Evolutionary conservation across 2,329 filamentous ascomycete species (phyloP).

Genomic region (Epichloe sp.): DNA sequence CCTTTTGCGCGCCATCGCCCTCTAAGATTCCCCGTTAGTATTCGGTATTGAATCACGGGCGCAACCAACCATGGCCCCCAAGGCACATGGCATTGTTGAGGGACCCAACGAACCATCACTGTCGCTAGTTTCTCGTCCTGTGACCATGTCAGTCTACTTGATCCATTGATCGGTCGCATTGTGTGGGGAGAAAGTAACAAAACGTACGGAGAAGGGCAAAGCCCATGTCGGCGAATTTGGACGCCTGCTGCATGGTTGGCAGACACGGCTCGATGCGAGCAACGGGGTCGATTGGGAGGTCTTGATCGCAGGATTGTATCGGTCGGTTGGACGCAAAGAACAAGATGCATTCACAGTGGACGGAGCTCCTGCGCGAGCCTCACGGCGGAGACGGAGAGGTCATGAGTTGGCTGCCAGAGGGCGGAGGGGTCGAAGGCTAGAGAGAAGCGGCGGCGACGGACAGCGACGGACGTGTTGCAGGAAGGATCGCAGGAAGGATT

Average conservation of each 20-base stretch:
- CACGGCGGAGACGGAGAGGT: slow-evolving; percentile 10
- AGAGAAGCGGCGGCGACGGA: neutral
- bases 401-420: slow-evolving; percentile 8
- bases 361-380: slow-evolving; percentile 11
- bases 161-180: neutral
- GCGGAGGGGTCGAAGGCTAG: neutral
- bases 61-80: slow-evolving; percentile 3
- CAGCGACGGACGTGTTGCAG: too few species aligned
- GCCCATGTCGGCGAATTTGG: slow-evolving; percentile 17
- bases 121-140: slow-evolving; percentile 16
- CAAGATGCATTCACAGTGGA: neutral
- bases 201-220: slow-evolving; percentile 20
- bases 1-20: slow-evolving; percentile 76
- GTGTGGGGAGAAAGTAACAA: neutral
- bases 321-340: neutral
- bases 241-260: slow-evolving; percentile 13
- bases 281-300: neutral
- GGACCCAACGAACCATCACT: slow-evolving; percentile 18
- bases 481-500: too few species aligned
- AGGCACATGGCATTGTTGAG: neutral
- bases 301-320: neutral
- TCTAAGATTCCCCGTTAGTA: slow-evolving; percentile 27
- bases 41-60: neutral
- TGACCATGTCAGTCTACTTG: neutral
- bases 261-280: neutral